Evolutionary conservation across 805 yeast species (phyloP).

Genomic region (Candida taoyuanica): DNA sequence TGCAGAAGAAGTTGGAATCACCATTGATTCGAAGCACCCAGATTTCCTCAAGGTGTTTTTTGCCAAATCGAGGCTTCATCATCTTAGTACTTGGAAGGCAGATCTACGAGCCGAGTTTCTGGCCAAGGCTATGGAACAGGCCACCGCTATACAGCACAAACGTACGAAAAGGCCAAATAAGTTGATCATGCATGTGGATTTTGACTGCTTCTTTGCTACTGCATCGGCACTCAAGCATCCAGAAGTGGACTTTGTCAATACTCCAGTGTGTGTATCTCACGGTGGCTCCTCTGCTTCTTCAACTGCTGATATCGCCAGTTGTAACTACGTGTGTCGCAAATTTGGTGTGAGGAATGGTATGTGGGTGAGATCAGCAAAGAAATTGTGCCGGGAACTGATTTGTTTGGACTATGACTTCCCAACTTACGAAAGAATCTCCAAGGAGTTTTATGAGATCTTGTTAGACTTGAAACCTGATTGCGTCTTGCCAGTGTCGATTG

Average conservation of each 20-base stretch:
- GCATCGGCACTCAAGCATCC: slow-evolving; percentile 64
- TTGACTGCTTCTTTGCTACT: slow-evolving; percentile 90
- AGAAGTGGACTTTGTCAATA: slow-evolving; percentile 39
- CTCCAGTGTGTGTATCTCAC: slow-evolving; percentile 61
- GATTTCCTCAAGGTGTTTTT: slow-evolving; percentile 69
- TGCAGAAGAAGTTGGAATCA: slow-evolving; percentile 5
- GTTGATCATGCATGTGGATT: slow-evolving; percentile 75
- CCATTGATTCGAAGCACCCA: slow-evolving; percentile 68
- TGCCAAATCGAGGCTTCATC: slow-evolving; percentile 80
- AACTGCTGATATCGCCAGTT: slow-evolving; percentile 83
- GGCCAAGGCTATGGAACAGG: slow-evolving; percentile 35
- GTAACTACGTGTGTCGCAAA: slow-evolving; percentile 83
- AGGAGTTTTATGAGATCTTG: slow-evolving; percentile 57
- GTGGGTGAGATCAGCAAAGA: slow-evolving; percentile 74
- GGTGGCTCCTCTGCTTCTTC: slow-evolving; percentile 32
- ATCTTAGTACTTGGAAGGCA: slow-evolving; percentile 82
- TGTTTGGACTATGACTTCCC: slow-evolving; percentile 70
- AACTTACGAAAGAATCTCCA: slow-evolving; percentile 63
- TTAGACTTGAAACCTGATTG: slow-evolving; percentile 35
- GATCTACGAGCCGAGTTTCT: slow-evolving; percentile 62
- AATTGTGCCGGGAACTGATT: slow-evolving; percentile 60
- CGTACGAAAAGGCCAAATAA: slow-evolving; percentile 6
- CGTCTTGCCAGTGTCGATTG: slow-evolving; percentile 77
- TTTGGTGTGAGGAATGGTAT: slow-evolving; percentile 81
- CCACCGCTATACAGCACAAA: slow-evolving; percentile 11